Conservation (phyloP, 768 basidiomycete species). For the Lactifluus subvellereus region DNA sequence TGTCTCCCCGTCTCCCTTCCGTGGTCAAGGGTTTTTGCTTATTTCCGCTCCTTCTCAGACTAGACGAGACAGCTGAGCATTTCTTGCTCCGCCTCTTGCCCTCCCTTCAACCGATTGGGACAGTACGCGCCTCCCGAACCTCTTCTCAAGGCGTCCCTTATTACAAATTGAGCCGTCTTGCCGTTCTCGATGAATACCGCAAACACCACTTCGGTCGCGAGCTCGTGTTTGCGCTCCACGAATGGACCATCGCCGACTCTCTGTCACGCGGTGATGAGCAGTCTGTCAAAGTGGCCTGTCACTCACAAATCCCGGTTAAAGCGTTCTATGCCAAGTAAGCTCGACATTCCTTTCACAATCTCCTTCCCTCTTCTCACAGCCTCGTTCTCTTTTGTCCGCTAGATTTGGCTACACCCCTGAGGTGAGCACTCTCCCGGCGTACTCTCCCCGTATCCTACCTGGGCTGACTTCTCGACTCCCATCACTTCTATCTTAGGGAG, state of each 20-base stretch:
- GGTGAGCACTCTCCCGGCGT: constrained; percentile 37
- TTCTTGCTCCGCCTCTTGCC: constrained; percentile 64
- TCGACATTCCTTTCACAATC: constrained; percentile 8
- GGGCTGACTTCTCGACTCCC: neutral
- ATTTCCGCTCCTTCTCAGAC: constrained; percentile 35
- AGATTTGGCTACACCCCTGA: constrained; percentile 66
- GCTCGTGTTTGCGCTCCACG: constrained; percentile 59
- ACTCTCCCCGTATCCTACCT: constrained; percentile 19
- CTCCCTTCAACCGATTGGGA: constrained; percentile 60
- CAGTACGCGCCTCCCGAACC: constrained; percentile 45
- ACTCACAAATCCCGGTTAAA: constrained; percentile 69
- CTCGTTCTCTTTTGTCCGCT: constrained; percentile 28
- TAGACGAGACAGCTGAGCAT: constrained; percentile 61
- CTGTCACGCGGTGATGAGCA: constrained; percentile 27
- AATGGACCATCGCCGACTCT: constrained; percentile 46
- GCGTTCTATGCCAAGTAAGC: constrained; percentile 74
- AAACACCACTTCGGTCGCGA: constrained; percentile 55
- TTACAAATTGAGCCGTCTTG: constrained; percentile 72
- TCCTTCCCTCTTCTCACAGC: constrained; percentile 25
- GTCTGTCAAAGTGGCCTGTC: constrained; percentile 44
- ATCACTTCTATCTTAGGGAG: constrained; percentile 41
- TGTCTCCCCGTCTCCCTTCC: constrained; percentile 25
- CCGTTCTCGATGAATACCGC: constrained; percentile 62
- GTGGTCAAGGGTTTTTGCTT: constrained; percentile 4
- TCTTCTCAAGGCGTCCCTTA: constrained; percentile 33